Conservation (phyloP, 371 early-diverging fungal species). For the Mortierella sp. region DNA sequence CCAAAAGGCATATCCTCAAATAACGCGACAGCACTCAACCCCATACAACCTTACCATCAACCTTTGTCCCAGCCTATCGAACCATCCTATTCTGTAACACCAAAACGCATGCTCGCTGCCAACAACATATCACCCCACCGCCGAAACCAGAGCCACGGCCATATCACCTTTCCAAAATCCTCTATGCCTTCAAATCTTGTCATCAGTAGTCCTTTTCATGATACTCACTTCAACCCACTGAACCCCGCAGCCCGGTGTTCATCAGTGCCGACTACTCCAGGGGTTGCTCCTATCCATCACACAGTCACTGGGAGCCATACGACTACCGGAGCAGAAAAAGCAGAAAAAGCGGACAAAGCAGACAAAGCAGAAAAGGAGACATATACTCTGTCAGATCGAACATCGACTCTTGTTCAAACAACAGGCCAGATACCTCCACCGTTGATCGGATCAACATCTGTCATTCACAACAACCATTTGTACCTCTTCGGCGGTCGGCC, state of each 20-base stretch:
- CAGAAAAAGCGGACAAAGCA: no score
- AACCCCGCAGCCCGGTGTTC: conserved; percentile 10
- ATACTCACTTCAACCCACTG: conserved; percentile 3
- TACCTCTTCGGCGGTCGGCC: conserved; percentile 81
- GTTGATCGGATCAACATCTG: conserved; percentile 75
- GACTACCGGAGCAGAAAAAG: conserved; percentile 16
- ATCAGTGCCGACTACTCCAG: conserved; percentile 16
- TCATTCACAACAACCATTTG: conserved; percentile 65
- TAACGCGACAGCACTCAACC: not conserved
- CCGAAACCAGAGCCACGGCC: conserved; percentile 35
- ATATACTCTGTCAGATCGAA: conserved; percentile 47
- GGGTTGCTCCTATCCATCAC: not conserved
- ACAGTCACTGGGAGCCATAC: not conserved
- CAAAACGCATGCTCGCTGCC: conserved; percentile 3
- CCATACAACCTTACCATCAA: conserved; percentile 4
- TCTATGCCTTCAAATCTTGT: conserved; percentile 12
- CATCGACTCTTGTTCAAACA: conserved; percentile 56
- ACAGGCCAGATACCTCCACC: conserved; percentile 81
- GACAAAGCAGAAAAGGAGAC: conserved; percentile 22
- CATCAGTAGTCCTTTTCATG: not conserved
- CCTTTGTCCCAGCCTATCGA: not conserved
- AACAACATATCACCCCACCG: conserved; percentile 14
- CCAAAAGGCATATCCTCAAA: not conserved
- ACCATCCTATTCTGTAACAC: not conserved
- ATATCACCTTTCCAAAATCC: conserved; percentile 24